Conservation (phyloP, 2,329 filamentous ascomycete species). For the Blumeria hordei region DNA sequence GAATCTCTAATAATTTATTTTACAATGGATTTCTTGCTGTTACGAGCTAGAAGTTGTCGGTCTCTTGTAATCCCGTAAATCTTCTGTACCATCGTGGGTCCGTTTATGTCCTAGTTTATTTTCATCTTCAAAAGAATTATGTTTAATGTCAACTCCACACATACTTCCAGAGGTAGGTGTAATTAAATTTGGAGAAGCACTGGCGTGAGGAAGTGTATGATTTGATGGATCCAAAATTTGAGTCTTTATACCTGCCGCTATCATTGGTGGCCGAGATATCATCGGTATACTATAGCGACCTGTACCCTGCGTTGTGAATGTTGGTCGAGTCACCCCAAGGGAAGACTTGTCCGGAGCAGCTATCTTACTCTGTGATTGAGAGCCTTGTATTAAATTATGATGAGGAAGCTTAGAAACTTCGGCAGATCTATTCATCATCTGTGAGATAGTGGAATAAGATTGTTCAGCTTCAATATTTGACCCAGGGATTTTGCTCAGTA, state of each 20-base stretch:
- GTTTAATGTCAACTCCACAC: conserved; percentile 6
- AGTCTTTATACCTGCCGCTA: conserved; percentile 7
- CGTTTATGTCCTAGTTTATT: conserved; percentile 9
- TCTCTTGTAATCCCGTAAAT: conserved; percentile 9
- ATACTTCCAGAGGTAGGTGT: conserved; percentile 2
- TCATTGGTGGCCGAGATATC: conserved; percentile 13
- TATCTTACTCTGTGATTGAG: conserved; percentile 1
- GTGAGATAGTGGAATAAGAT: background rate
- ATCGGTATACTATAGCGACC: conserved; percentile 7
- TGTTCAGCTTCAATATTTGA: conserved; percentile 3
- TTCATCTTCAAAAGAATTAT: conserved; percentile 3
- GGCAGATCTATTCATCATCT: background rate
- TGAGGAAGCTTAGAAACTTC: background rate
- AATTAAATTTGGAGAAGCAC: conserved; percentile 6
- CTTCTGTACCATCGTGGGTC: conserved; percentile 8
- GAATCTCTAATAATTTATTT: too few relatives aligned
- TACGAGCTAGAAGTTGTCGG: conserved; percentile 6
- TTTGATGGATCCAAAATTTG: conserved; percentile 9
- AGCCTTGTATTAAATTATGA: background rate
- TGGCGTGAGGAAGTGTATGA: conserved; percentile 4
- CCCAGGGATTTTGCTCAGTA: conserved; percentile 9
- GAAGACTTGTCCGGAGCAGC: conserved; percentile 5
- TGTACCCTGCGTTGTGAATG: conserved; percentile 9
- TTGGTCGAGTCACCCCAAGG: conserved; percentile 11
- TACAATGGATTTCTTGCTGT: conserved; percentile 5